A percentile compares a stretch with the other conserved stretches of the same genome.
Conservation (phyloP, 106 monocot species). For the Triglochin maritima region DNA sequence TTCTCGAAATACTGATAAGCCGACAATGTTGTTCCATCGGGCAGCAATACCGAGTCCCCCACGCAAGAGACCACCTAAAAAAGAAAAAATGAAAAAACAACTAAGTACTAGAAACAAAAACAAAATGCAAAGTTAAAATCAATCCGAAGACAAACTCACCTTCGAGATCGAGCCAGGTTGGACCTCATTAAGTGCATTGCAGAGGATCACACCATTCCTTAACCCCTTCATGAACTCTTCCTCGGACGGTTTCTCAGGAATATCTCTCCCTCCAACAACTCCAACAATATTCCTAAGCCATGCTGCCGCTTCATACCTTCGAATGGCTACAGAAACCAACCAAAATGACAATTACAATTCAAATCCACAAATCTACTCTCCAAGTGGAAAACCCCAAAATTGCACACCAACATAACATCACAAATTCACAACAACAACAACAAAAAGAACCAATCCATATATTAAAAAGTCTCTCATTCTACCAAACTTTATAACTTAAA, state of each 20-base stretch:
- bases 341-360: conserved; percentile 16
- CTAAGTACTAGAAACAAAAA: neutral
- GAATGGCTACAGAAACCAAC: conserved; percentile 5
- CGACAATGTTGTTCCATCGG: conserved; percentile 64
- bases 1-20: conserved; percentile 99
- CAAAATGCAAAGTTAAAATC: neutral
- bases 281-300: conserved; percentile 75
- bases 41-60: conserved; percentile 42
- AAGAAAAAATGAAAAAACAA: neutral
- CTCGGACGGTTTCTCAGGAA: conserved; percentile 70
- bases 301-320: conserved; percentile 64
- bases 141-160: conserved; percentile 21
- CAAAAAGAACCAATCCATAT: neutral
- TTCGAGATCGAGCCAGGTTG: conserved; percentile 65
- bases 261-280: conserved; percentile 40
- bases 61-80: conserved; percentile 63
- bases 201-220: conserved; percentile 77
- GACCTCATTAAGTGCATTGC: conserved; percentile 87
- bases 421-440: neutral
- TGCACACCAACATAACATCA: neutral
- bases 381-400: neutral
- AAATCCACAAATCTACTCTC: neutral
- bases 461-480: neutral
- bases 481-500: neutral
- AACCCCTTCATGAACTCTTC: conserved; percentile 71